Evolutionary conservation across 495 filamentous ascomycete genomes (phyloP).

Genomic region (Lineolata rhizophorae): DNA sequence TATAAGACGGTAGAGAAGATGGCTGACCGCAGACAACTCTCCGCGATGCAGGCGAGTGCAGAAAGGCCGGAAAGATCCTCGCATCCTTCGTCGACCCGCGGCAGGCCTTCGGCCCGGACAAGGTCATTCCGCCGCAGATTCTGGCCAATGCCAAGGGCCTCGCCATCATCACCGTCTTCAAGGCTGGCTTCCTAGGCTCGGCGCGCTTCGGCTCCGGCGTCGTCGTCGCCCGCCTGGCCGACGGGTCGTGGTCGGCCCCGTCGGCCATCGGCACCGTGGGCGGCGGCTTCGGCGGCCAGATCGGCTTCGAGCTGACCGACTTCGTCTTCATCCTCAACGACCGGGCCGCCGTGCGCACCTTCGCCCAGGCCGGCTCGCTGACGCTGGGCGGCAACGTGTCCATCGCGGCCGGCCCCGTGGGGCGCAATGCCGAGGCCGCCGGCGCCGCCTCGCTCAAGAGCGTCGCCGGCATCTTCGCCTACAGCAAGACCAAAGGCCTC

Average conservation of each 20-base stretch:
- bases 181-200: conserved; percentile 87
- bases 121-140: conserved; percentile 84
- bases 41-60: conserved; percentile 16
- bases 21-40: conserved; percentile 9
- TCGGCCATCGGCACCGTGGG: conserved; percentile 80
- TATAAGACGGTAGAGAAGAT: no score
- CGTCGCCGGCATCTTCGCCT: conserved; percentile 83
- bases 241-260: conserved; percentile 87
- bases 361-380: conserved; percentile 74
- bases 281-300: conserved; percentile 88
- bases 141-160: conserved; percentile 90
- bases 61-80: conserved; percentile 54
- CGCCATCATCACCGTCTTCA: conserved; percentile 83
- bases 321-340: conserved; percentile 99
- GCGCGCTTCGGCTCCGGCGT: conserved; percentile 83
- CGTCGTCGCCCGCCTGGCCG: conserved; percentile 77
- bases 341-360: conserved; percentile 71
- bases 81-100: conserved; percentile 85
- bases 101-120: conserved; percentile 90
- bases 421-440: conserved; percentile 87
- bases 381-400: conserved; percentile 94
- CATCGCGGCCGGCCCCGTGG: conserved; percentile 81
- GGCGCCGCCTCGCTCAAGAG: conserved; percentile 80
- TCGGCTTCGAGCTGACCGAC: conserved; percentile 92
- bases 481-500: conserved; percentile 90